A percentile compares a stretch with the other conserved stretches of the same genome.
Evolutionary conservation across 1,284 basidiomycete species (phyloP).

Genomic region (Tylopilus sp.): DNA sequence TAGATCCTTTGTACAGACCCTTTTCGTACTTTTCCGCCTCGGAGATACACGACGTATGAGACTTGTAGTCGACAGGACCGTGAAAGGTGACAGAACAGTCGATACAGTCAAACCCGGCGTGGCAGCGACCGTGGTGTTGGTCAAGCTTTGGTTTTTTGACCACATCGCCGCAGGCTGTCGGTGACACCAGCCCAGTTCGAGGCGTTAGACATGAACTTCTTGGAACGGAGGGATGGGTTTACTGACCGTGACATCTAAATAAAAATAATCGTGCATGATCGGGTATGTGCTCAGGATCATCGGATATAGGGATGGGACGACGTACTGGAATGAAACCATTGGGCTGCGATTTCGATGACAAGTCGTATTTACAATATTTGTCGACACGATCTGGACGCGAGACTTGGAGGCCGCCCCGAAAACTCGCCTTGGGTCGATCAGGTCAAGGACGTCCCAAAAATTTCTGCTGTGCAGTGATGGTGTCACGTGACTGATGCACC

Average conservation of each 20-base stretch:
- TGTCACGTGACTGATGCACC: no score
- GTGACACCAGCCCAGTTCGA: neutral
- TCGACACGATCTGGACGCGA: neutral
- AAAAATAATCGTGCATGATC: neutral
- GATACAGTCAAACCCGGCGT: slow-evolving; percentile 77
- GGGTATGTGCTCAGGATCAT: neutral
- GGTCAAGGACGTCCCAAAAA: neutral
- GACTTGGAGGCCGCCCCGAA: neutral
- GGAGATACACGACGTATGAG: slow-evolving; percentile 78
- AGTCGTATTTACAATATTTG: slow-evolving; percentile 34
- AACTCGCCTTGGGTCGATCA: neutral
- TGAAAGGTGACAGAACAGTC: slow-evolving; percentile 82
- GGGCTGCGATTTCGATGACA: neutral
- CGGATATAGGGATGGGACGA: slow-evolving; percentile 1
- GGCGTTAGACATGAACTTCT: neutral
- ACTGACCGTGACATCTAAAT: slow-evolving; percentile 23
- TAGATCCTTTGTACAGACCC: slow-evolving; percentile 51
- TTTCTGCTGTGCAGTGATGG: no score
- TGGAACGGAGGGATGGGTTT: neutral
- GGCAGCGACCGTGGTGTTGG: slow-evolving; percentile 56
- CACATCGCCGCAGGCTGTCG: slow-evolving; percentile 65
- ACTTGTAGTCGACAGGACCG: slow-evolving; percentile 70
- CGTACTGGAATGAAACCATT: slow-evolving; percentile 35
- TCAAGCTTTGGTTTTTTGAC: slow-evolving; percentile 91
- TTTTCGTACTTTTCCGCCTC: slow-evolving; percentile 94